phyloP scores from a whole-genome alignment of 2,329 filamentous ascomycete species.

The Pyrenochaeta sp. region DNA sequence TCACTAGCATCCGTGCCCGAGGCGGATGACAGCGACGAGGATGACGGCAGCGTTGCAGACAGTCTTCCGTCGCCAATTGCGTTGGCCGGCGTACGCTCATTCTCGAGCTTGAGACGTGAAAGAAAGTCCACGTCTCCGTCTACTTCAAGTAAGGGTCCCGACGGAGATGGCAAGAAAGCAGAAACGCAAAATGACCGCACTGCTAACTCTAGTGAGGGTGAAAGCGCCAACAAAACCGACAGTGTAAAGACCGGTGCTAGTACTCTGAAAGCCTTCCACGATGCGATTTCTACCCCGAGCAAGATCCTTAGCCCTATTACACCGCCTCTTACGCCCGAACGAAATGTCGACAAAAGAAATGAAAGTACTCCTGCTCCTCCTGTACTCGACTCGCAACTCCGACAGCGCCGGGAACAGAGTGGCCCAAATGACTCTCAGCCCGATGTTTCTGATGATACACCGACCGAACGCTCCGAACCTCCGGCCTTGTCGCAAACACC shows the following conservation, averaged over 20 bases:
- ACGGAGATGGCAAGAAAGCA: conserved; percentile 5
- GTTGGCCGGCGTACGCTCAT: conserved; percentile 12
- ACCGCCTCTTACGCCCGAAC: conserved; percentile 21
- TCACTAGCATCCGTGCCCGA: conserved; percentile 39
- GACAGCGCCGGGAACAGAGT: conserved; percentile 18
- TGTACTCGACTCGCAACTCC: conserved; percentile 15
- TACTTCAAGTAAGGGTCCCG: conserved; percentile 20
- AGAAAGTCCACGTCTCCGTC: conserved; percentile 21
- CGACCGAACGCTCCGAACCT: too few species aligned
- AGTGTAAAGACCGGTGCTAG: conserved; percentile 18
- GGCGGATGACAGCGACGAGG: conserved; percentile 28
- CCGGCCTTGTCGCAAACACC: too few species aligned
- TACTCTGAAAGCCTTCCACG: conserved; percentile 13
- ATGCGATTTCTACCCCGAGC: conserved; percentile 17
- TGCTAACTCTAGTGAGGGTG: conserved; percentile 18
- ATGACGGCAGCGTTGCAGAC: conserved; percentile 23
- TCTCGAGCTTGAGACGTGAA: conserved; percentile 12
- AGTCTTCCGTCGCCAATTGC: conserved; percentile 28
- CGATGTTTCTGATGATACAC: too few species aligned
- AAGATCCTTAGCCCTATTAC: conserved; percentile 16
- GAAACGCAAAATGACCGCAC: conserved; percentile 5
- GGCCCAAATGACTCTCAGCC: too few species aligned
- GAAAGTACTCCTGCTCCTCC: conserved; percentile 6
- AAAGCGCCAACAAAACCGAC: conserved; percentile 23
- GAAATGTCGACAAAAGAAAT: not conserved